Evolutionary conservation across 129 eudicot species (phyloP), one percentile per base, ranked within the genome.

Genomic region (Helianthus tuberosus): DNA sequence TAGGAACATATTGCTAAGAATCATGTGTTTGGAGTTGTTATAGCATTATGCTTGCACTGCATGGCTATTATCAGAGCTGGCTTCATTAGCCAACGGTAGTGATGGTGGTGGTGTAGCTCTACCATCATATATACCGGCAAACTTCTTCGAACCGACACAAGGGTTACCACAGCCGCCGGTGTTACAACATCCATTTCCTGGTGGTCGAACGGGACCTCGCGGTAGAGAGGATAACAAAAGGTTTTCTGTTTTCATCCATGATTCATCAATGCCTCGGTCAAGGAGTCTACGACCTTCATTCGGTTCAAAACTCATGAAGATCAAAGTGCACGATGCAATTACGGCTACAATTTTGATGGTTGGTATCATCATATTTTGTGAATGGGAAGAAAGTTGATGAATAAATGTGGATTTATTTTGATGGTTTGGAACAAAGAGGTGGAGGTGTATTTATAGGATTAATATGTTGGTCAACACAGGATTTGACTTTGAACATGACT

Each of bases 121-220:
- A 3, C 48, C 64, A 7, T 38, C 66, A 8, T 13, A 62, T 9
- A 17, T 59, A 43, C 81, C 75, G 1, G 73, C 81, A 50, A 79
- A 39, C 64, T 68, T 73, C 73, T 57, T 75, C 5, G 75, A 67
- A 36, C 72, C 66, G 16, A 76, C 38, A 75, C 83, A 77, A 5
- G 46, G 73, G 27, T 75, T 55, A 66, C 80, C 80, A 66, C 74
- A 52, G 3, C 66, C 55, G 9, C 79, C 80, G 0, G 66, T 75
- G 41, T 59, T 41, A 78, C 61, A 70, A 69, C 84, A 75, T 39
- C 82, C 75, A 44, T 82, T 85, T 38, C 74, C 82, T 0, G 88
- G 84, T 5, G 79, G 49, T 3, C 10, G 54, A 10, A 8, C 73
- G 0, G 82, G 64, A 2, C 78, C 82, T 39, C 5, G 39, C 1